Evolutionary conservation across 2,329 filamentous ascomycete species (phyloP).

Genomic region (Aspergillus ibericus): DNA sequence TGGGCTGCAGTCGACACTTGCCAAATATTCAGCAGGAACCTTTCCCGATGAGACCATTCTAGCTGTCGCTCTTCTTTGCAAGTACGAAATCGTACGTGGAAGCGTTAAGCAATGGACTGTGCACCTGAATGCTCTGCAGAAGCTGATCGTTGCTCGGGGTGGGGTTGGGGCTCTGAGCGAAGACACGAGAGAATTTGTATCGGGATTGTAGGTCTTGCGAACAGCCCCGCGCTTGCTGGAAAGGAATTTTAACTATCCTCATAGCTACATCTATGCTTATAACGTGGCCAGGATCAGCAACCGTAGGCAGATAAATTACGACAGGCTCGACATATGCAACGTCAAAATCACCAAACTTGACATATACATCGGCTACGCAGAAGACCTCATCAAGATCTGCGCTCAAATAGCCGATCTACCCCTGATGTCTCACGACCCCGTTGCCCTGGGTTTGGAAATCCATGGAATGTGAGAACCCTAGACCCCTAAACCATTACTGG

Average conservation of each 20-base stretch:
- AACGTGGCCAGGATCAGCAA: constrained; percentile 37
- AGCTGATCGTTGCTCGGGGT: constrained; percentile 34
- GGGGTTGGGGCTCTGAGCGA: constrained; percentile 31
- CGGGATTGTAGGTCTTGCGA: constrained; percentile 32
- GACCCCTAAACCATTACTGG: no score
- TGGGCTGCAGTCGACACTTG: constrained; percentile 32
- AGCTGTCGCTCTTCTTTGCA: constrained; percentile 39
- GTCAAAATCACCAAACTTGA: constrained; percentile 33
- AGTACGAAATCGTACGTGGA: constrained; percentile 40
- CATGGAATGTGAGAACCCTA: constrained; percentile 28
- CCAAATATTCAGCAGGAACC: constrained; percentile 13
- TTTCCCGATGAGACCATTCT: constrained; percentile 35
- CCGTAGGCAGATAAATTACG: constrained; percentile 24
- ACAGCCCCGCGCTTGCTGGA: no score
- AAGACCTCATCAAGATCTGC: constrained; percentile 37
- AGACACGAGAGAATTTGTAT: constrained; percentile 34
- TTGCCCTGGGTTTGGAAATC: constrained; percentile 28
- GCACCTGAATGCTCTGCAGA: constrained; percentile 38
- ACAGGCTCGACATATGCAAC: constrained; percentile 21
- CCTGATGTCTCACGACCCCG: constrained; percentile 18
- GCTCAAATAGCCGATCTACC: constrained; percentile 35
- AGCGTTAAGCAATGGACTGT: constrained; percentile 41
- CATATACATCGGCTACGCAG: constrained; percentile 41
- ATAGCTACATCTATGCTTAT: constrained; percentile 37
- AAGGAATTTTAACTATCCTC: neutral